Conservation (phyloP, 2,329 filamentous ascomycete species). For the Thelonectria olida region DNA sequence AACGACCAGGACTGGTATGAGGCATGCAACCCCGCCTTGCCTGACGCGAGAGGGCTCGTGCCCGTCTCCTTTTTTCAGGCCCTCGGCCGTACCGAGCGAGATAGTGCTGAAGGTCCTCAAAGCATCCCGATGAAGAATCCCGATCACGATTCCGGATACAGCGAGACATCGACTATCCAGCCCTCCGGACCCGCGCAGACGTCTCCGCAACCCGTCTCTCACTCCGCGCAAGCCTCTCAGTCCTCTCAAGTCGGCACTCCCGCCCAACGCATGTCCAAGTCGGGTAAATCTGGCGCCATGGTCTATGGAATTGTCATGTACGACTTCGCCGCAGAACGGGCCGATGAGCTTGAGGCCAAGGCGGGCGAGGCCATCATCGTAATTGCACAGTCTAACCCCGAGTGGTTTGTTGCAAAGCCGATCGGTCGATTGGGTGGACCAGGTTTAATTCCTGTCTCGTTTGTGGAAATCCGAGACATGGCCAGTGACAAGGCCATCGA, state of each 20-base stretch:
- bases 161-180: conserved; percentile 47
- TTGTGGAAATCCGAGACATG: conserved; percentile 97
- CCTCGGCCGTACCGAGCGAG: conserved; percentile 89
- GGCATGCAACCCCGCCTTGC: conserved; percentile 92
- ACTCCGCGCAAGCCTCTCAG: conserved; percentile 18
- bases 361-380: conserved; percentile 97
- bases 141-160: conserved; percentile 91
- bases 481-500: conserved; percentile 81
- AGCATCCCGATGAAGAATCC: conserved; percentile 64
- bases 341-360: conserved; percentile 96
- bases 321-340: conserved; percentile 92
- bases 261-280: conserved; percentile 61
- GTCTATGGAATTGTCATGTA: conserved; percentile 98
- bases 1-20: conserved; percentile 98
- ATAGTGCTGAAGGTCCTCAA: conserved; percentile 74
- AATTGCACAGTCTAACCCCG: conserved; percentile 96
- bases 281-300: conserved; percentile 76
- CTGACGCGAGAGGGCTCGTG: conserved; percentile 87
- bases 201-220: conserved; percentile 24
- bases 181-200: conserved; percentile 13
- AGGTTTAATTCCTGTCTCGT: conserved; percentile 94
- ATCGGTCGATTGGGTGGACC: conserved; percentile 96
- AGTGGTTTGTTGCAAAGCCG: conserved; percentile 99
- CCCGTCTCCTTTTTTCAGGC: conserved; percentile 94
- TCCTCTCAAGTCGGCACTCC: conserved; percentile 17